Evolutionary conservation across 2,329 filamentous ascomycete species (phyloP), one percentile per base, ranked within the genome.

Genomic region (Neopestalotiopsis sp.): DNA sequence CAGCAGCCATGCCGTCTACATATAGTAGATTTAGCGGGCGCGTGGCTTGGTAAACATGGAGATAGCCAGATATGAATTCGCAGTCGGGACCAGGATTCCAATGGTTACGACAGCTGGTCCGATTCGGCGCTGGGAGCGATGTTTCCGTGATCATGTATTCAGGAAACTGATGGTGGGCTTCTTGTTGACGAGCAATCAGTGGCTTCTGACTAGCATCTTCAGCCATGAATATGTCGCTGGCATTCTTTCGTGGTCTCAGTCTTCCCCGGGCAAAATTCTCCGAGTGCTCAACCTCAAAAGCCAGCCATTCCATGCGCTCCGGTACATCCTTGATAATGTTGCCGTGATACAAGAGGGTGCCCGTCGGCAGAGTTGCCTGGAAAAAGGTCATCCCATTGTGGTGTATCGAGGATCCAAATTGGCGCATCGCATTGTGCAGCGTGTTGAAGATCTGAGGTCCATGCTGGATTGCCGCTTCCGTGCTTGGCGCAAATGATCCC

Each of bases 351-450:
- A 94, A 78, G 45, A 90, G 80, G 0, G 89, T 91, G 3, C 89
- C 91, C 20, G 83, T 81, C 0, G 92, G 91, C 0, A 94, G 85
- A 0, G 84, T 86, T 1, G 87, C 91, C 0, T 91, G 83, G 73
- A 94, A 92, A 72, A 92, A 85, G 1, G 90, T 89, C 84, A 94
- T 90, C 67, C 92, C 92, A 76, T 94, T 94, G 78, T 94, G 92
- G 69, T 92, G 86, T 2, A 93, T 76, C 0, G 91, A 90, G 0
- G 90, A 92, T 1, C 91, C 92, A 88, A 90, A 94, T 82, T 94
- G 91, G 45, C 92, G 85, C 82, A 92, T 89, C 0, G 91, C 91
- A 10, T 89, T 89, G 72, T 94, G 89, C 20, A 94, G 82, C 17
- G 90, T 85, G 75, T 94, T 94, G 85, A 94, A 94, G 68, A 94